Evolutionary conservation across 1,284 basidiomycete genomes (phyloP).

Genomic region (Pseudozyma flocculosa): DNA sequence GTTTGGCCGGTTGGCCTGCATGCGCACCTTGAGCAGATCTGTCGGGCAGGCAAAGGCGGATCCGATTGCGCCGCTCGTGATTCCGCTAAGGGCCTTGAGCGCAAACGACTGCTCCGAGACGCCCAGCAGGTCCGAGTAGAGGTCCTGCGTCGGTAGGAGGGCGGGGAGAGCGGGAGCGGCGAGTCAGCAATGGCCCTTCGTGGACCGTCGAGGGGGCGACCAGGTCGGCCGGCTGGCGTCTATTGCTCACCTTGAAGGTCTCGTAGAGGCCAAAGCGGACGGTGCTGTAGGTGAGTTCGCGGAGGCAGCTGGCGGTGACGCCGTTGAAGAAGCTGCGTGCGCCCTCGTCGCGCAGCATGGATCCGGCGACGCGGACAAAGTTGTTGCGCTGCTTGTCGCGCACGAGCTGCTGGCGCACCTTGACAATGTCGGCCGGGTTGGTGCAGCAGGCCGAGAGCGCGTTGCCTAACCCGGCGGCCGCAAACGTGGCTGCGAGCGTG

Average conservation of each 20-base stretch:
- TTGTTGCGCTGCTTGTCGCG: conserved; percentile 19
- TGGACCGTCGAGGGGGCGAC: too few relatives aligned
- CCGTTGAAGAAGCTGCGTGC: conserved; percentile 35
- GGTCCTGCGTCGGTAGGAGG: conserved; percentile 6
- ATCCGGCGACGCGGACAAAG: conserved; percentile 21
- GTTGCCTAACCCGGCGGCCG: conserved; percentile 39
- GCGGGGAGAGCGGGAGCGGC: not conserved
- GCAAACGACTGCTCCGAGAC: conserved; percentile 29
- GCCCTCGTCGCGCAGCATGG: conserved; percentile 33
- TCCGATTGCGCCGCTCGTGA: conserved; percentile 42
- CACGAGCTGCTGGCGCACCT: conserved; percentile 46
- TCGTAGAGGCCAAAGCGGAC: conserved; percentile 46
- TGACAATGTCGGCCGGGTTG: conserved; percentile 45
- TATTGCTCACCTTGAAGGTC: conserved; percentile 19
- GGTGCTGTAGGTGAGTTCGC: conserved; percentile 45
- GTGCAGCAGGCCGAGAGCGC: conserved; percentile 39
- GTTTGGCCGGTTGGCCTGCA: conserved; percentile 38
- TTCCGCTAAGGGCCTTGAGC: conserved; percentile 39
- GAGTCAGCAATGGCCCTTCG: too few relatives aligned
- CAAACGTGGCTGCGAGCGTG: conserved; percentile 31
- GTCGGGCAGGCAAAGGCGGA: conserved; percentile 40
- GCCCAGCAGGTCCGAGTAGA: conserved; percentile 17
- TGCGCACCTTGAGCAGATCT: conserved; percentile 43
- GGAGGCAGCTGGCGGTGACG: conserved; percentile 36
- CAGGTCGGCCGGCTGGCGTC: not conserved